Conservation (phyloP, 768 basidiomycete genomes). For the Lenzites betulinus region DNA sequence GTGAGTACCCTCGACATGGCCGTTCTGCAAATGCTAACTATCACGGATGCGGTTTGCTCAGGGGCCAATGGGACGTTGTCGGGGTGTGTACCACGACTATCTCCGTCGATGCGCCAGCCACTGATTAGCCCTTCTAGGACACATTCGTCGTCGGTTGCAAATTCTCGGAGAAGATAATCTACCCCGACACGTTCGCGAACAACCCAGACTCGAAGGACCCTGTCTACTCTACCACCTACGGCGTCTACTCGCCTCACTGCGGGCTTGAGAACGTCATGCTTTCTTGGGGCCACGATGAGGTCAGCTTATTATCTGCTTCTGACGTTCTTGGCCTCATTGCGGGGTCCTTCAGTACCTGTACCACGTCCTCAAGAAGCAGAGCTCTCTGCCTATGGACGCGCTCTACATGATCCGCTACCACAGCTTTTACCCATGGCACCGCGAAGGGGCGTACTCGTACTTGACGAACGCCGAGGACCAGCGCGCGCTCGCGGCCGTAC, state of each 20-base stretch:
- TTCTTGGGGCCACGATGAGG: conserved; percentile 92
- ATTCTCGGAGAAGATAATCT: conserved; percentile 83
- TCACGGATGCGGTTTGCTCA: conserved; percentile 21
- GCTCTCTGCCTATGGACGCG: conserved; percentile 75
- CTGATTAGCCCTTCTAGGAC: conserved; percentile 41
- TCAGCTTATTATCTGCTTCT: conserved; percentile 34
- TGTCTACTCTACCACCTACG: conserved; percentile 69
- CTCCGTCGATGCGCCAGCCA: not conserved
- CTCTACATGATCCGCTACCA: conserved; percentile 94
- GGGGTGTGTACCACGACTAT: conserved; percentile 52
- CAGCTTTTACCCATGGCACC: conserved; percentile 96
- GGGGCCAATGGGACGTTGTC: conserved; percentile 93
- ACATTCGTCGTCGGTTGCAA: conserved; percentile 84
- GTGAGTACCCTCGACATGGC: conserved; percentile 25
- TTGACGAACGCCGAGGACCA: conserved; percentile 74
- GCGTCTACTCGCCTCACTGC: conserved; percentile 77
- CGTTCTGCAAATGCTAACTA: conserved; percentile 4
- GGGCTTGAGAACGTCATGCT: conserved; percentile 88
- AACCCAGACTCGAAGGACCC: conserved; percentile 71
- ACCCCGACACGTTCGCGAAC: conserved; percentile 71
- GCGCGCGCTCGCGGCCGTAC: conserved; percentile 68
- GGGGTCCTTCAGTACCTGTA: conserved; percentile 66
- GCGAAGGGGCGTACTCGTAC: conserved; percentile 82
- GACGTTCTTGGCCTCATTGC: conserved; percentile 1
- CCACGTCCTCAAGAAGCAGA: conserved; percentile 81